Base-by-base conservation (phyloP, 2,329 filamentous ascomycete genomes). In the Xylaria hypoxylon region DNA sequence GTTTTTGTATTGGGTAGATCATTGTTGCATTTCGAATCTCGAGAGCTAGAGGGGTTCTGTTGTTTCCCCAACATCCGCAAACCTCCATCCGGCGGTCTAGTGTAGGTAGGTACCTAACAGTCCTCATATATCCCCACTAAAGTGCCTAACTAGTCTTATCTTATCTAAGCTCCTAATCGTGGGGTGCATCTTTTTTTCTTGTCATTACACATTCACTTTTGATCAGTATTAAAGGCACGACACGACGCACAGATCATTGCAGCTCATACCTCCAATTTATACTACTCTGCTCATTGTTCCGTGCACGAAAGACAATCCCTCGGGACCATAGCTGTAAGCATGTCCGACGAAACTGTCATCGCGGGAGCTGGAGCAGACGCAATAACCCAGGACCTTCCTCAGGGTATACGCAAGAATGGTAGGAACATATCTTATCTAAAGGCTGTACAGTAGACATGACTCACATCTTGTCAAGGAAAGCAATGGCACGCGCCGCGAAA, bases 401-500 rank as follows among this genome's bases (percentile, higher is more conserved):
- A 81, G 79, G 93, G 90, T 70, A 90, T 96, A 86, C 91, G 93
- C 74, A 91, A 91, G 79, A 97, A 97, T 83, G 93, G 93, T 95
- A 83, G 70, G 81, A 74, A 65, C 22, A 42, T 26, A 52, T 48
- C 31, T 19, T 13, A 7, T 40, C n/a, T n/a, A 0, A 38, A 45
- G 31, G 24, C 11, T 3, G 26, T 22, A 13, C 51, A 35, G 31
- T 24, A 50, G 24, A 35, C 24, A n/a, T 47, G 11, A 51, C 71
- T 69, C 24, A 62, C 71, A 67, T 70, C 59, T 59, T 60, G 63
- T 61, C 48, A 77, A 97, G 96, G 96, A 78, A 97, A 98, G 83
- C 92, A 97, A 83, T 99, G 96, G 96, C 94, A 96, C 78, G 84
- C 86, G 59, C 85, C 87, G 31, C 95, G 94, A 78, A 92, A 90